Evolutionary conservation across 2,329 filamentous ascomycete species (phyloP).

Genomic region (Botrytis aclada): DNA sequence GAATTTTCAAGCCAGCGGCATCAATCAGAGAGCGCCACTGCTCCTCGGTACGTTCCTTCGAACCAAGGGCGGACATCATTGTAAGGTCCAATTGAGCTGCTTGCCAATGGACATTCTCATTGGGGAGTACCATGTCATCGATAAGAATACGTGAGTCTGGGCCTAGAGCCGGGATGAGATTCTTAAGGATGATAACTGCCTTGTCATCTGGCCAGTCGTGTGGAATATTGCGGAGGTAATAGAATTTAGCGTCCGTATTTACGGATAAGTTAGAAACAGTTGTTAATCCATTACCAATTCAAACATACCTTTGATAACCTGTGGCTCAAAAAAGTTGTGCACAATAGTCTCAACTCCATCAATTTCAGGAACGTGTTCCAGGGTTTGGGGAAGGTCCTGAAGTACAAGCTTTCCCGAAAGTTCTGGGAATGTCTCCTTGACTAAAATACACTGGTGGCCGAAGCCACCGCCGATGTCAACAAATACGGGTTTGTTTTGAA

Average conservation of each 20-base stretch:
- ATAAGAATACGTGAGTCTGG: slow-evolving; percentile 38
- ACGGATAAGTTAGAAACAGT: background rate
- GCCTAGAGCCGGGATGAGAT: background rate
- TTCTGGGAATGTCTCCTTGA: too few relatives aligned
- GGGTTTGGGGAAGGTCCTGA: too few relatives aligned
- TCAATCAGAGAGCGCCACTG: slow-evolving; percentile 37
- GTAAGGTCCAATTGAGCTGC: slow-evolving; percentile 36
- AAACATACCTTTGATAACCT: background rate
- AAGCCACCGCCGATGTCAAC: too few relatives aligned
- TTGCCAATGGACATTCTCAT: slow-evolving; percentile 37
- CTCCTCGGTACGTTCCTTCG: slow-evolving; percentile 38
- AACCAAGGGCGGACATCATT: slow-evolving; percentile 40
- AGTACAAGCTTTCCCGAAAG: too few relatives aligned
- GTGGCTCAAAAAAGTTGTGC: too few relatives aligned
- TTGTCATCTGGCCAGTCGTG: background rate
- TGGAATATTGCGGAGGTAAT: background rate
- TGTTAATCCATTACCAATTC: rapidly evolving
- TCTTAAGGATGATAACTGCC: background rate
- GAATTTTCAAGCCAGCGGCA: slow-evolving; percentile 18
- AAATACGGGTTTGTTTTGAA: too few relatives aligned
- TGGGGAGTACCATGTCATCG: slow-evolving; percentile 43
- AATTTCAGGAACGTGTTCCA: too few relatives aligned
- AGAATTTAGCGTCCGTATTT: background rate
- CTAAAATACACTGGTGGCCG: too few relatives aligned
- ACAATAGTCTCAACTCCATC: too few relatives aligned